phyloP scores from a whole-genome alignment of 768 basidiomycete species.

The Rhizopogon salebrosus region DNA sequence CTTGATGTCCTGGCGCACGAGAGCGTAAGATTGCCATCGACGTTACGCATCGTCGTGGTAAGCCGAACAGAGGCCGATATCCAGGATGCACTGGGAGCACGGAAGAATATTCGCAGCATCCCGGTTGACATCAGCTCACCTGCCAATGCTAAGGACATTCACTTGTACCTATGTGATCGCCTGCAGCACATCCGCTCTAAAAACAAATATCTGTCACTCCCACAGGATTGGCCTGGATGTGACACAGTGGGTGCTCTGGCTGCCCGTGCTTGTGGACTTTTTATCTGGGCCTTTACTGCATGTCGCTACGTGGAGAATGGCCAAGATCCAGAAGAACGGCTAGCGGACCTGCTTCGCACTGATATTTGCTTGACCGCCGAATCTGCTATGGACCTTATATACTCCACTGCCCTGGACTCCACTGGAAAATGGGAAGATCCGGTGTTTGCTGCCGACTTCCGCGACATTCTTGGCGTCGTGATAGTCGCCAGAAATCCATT shows the following conservation, averaged over 20 bases:
- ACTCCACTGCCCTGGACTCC: constrained; percentile 25
- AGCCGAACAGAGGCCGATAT: constrained; percentile 30
- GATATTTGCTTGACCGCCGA: constrained; percentile 21
- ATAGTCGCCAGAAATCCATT: constrained; percentile 26
- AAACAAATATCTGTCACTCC: constrained; percentile 21
- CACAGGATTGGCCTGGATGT: constrained; percentile 26
- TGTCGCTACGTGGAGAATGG: constrained; percentile 26
- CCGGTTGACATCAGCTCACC: constrained; percentile 24
- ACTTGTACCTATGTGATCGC: constrained; percentile 19
- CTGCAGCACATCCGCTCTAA: constrained; percentile 21
- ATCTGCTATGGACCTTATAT: constrained; percentile 23
- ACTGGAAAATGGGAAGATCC: constrained; percentile 26
- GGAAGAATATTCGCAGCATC: constrained; percentile 9
- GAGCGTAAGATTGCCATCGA: constrained; percentile 12
- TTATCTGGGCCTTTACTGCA: constrained; percentile 29
- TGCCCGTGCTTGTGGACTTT: constrained; percentile 26
- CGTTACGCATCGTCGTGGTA: constrained; percentile 26
- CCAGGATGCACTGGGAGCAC: constrained; percentile 7
- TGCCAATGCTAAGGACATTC: constrained; percentile 21
- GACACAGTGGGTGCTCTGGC: constrained; percentile 11
- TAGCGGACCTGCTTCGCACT: constrained; percentile 16
- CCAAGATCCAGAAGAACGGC: constrained; percentile 26
- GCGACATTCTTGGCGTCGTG: constrained; percentile 26
- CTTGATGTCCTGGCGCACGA: constrained; percentile 23
- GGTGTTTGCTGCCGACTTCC: constrained; percentile 24